Conservation (phyloP, 495 filamentous ascomycete genomes). For the Apiosordaria backusii region DNA sequence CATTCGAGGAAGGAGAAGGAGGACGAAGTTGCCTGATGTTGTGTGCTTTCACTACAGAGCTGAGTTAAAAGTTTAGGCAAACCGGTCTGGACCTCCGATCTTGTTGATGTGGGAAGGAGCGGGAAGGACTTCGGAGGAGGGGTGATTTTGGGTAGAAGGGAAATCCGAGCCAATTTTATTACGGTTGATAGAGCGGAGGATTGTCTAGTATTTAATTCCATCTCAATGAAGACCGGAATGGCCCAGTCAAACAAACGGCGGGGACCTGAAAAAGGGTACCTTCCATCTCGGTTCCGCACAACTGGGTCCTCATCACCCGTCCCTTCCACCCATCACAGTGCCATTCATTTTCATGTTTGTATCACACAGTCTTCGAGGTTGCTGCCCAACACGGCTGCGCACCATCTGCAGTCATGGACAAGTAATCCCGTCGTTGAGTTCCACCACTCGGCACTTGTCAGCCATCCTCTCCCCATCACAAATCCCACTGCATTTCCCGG, state of each 20-base stretch:
- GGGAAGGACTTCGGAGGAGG: too few species aligned
- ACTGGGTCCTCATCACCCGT: conserved; percentile 3
- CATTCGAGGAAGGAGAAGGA: not conserved
- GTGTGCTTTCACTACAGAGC: too few species aligned
- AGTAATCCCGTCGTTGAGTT: not conserved
- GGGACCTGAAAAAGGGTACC: not conserved
- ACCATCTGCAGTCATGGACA: too few species aligned
- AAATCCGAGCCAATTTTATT: too few species aligned
- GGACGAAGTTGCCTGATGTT: too few species aligned
- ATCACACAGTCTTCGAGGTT: not conserved
- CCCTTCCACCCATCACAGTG: not conserved
- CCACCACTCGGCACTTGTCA: not conserved
- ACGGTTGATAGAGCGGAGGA: not conserved
- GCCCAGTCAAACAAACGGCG: too few species aligned
- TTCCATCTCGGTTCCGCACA: conserved; percentile 12
- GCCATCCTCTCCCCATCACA: not conserved
- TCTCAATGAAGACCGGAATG: too few species aligned
- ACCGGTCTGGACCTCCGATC: not conserved
- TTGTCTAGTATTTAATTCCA: not conserved
- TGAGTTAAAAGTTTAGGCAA: not conserved
- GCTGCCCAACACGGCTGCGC: not conserved
- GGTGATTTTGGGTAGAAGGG: too few species aligned
- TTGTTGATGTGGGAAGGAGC: too few species aligned
- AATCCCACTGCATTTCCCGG: not conserved
- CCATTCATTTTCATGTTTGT: not conserved